These are phyloP conservation scores for Trypanosoma congolense DNA, from an alignment of 208 protist genomes.

Conservation along the genomic window DNA sequence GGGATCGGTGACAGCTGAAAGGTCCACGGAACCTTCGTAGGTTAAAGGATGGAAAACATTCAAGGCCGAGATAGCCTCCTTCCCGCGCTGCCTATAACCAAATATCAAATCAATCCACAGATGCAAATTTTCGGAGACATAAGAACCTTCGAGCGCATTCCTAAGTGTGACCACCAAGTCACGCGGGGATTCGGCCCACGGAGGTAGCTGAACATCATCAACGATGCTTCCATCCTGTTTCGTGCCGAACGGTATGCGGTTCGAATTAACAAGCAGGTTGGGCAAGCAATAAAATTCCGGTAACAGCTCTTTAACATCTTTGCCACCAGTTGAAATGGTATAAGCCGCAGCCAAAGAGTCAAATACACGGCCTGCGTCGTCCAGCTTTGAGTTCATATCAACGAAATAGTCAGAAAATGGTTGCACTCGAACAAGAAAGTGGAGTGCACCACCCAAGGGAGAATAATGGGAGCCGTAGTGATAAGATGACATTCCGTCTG, in stretches of 20 bases:
- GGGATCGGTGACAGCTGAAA: conserved; percentile 21
- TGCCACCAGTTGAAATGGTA: conserved; percentile 18
- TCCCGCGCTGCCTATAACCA: conserved; percentile 87
- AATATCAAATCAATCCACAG: conserved; percentile 95
- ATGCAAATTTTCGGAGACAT: conserved; percentile 81
- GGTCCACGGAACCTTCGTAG: conserved; percentile 79
- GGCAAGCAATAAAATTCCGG: conserved; percentile 79
- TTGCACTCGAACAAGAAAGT: conserved; percentile 89
- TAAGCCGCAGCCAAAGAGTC: conserved; percentile 26
- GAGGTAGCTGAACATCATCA: conserved; percentile 83
- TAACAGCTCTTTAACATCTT: conserved; percentile 88
- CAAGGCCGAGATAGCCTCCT: conserved; percentile 42
- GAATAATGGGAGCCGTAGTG: conserved; percentile 93
- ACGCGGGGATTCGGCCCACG: conserved; percentile 71
- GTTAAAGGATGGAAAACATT: conserved; percentile 91
- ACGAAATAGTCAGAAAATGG: conserved; percentile 83
- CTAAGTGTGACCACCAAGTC: conserved; percentile 57
- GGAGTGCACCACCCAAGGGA: conserved; percentile 72
- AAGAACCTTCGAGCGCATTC: conserved; percentile 82
- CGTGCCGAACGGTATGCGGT: conserved; percentile 47
- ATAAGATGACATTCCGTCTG: conserved; percentile 43
- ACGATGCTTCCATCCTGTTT: conserved; percentile 42
- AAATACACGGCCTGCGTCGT: conserved; percentile 33
- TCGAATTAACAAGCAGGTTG: conserved; percentile 57
- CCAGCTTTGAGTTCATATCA: conserved; percentile 30